These are phyloP conservation scores for Penicillium occitanis DNA, from an alignment of 2,329 filamentous ascomycete genomes.

Conservation along the genomic window DNA sequence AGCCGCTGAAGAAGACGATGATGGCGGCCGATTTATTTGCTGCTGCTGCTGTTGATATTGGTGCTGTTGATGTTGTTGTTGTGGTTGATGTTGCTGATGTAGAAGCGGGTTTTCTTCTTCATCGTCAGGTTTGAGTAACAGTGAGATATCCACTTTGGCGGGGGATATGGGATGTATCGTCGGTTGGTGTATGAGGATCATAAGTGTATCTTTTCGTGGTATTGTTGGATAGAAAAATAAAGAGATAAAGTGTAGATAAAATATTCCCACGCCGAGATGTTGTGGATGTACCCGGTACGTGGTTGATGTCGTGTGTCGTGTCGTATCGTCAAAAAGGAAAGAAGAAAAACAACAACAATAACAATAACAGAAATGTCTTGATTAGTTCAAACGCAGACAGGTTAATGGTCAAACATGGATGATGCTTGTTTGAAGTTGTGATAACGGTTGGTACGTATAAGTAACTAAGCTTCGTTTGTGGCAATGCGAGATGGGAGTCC, in stretches of 20 bases:
- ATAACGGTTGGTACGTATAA: background rate
- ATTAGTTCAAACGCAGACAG: background rate
- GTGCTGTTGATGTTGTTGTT: background rate
- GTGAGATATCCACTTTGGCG: slow-evolving; percentile 88
- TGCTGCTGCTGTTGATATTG: slow-evolving; percentile 2
- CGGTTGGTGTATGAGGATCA: slow-evolving; percentile 45
- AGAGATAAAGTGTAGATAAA: background rate
- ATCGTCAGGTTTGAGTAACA: slow-evolving; percentile 69
- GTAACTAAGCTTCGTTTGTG: slow-evolving; percentile 2
- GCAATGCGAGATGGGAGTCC: background rate
- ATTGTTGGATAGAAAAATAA: background rate
- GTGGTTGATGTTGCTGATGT: background rate
- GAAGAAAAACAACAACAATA: background rate
- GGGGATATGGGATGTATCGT: slow-evolving; percentile 37
- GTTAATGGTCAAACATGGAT: background rate
- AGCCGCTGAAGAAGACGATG: slow-evolving; percentile 31
- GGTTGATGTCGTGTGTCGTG: background rate
- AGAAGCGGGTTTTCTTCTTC: slow-evolving; percentile 32
- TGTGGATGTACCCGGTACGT: slow-evolving; percentile 1
- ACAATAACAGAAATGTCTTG: background rate
- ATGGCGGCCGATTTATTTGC: slow-evolving; percentile 24
- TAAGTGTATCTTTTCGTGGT: slow-evolving; percentile 35
- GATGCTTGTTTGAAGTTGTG: background rate
- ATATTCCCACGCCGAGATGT: background rate
- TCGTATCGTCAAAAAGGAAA: background rate